Evolutionary conservation across 139 green algal genomes (phyloP).

Genomic region (Spirogloea muscicola): DNA sequence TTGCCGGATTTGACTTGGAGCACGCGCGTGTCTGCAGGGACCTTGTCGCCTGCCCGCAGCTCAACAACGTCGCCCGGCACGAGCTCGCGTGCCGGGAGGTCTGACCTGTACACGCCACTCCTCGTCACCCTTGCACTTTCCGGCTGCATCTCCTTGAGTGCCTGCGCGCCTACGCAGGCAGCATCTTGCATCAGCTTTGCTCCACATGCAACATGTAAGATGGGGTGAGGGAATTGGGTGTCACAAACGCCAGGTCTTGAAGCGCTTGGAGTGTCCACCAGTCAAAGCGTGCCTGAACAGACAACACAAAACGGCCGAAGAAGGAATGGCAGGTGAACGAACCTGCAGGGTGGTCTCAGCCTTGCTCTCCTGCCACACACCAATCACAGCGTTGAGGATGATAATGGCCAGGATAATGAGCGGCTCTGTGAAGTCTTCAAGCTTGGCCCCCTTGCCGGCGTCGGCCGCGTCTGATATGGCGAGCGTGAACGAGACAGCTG

Average conservation of each 20-base stretch:
- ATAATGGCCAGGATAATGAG: conserved; percentile 97
- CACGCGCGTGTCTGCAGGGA: conserved; percentile 87
- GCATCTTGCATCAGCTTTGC: no score
- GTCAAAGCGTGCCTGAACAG: no score
- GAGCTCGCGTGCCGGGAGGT: conserved; percentile 84
- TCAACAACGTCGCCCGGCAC: conserved; percentile 94
- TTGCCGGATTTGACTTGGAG: conserved; percentile 81
- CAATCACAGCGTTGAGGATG: conserved; percentile 93
- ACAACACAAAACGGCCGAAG: no score
- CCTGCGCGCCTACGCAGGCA: no score
- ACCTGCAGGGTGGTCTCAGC: conserved; percentile 93
- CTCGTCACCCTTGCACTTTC: conserved; percentile 29
- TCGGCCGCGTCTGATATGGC: conserved; percentile 44
- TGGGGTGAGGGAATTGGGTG: no score
- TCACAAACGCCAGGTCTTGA: no score
- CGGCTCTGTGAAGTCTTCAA: conserved; percentile 68
- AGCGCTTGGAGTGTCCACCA: no score
- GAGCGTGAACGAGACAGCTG: conserved; percentile 82
- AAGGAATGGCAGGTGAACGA: no score
- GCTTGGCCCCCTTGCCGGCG: neutral
- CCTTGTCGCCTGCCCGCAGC: conserved; percentile 81
- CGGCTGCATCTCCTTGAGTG: conserved; percentile 92
- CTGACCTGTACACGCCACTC: conserved; percentile 53
- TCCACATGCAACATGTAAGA: no score
- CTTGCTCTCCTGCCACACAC: conserved; percentile 97